Base-by-base conservation (phyloP, 352 stramenopile species). In the Hyaloperonospora arabidopsidis region DNA sequence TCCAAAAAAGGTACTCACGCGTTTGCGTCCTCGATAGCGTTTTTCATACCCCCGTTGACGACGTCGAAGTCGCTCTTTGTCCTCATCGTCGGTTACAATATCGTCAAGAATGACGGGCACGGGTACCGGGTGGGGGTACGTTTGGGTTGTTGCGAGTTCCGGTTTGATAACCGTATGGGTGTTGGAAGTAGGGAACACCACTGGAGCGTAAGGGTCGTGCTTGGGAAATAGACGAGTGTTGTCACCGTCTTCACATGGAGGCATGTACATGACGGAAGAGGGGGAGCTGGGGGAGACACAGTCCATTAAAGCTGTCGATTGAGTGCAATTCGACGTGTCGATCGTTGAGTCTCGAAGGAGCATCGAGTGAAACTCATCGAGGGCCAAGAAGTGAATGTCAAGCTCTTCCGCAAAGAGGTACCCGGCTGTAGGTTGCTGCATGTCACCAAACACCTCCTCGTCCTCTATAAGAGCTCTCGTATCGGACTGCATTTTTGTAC, bases 21-120 rank as follows among this genome's bases (percentile, higher is more conserved):
- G 63, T 45, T 70, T 72, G 54, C 67, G 73, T 32, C 52, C 40
- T 14, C 69, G 66, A 50, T 78, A 78, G 15, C 57, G 52, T 45
- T 75, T 72, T 49, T 78, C 69, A 52, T 78, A 78, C 15, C 52
- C 45, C 14, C 69, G 59, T 52, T 78, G 69, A 17, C 69, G 69
- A 12, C 52, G 45, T 22, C 69, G 62, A 36, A 74, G 63, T 12
- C 57, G 61, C 22, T 77, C 68, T 29, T 60, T 66, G n/a, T 67
- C 53, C 19, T 57, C 41, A 7, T 62, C 41, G 12, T 62, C 50
- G 15, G 22, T 58, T 1, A 43, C 18, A 4, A 14, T 22, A 14
- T 19, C 36, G 8, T 61, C 17, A 17, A 8, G 38, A 10, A 49
- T 36, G n/a, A 39, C 49, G 34, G 18, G 35, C 8, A 45, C 21